phyloP scores from a whole-genome alignment of 2,329 filamentous ascomycete species.

The Penicillium sp. region DNA sequence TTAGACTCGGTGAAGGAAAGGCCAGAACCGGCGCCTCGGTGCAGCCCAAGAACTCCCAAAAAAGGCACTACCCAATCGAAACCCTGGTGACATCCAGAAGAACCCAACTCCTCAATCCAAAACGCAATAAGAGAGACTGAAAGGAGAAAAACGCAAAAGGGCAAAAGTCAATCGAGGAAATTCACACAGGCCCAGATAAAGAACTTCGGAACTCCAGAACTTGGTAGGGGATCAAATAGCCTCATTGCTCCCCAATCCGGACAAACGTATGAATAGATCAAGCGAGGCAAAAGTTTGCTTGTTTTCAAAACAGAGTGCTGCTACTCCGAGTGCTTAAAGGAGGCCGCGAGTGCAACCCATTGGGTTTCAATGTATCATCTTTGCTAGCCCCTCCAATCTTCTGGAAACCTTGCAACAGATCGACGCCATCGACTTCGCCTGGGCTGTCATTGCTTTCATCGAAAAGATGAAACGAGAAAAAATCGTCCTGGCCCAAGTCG shows the following conservation, averaged over 20 bases:
- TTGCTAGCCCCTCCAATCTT: conserved; percentile 45
- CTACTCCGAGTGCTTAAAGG: conserved; percentile 35
- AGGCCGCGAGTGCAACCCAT: conserved; percentile 30
- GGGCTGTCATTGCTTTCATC: conserved; percentile 46
- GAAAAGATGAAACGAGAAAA: conserved; percentile 50
- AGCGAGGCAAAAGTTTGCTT: too few species aligned
- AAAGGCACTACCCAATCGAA: conserved; percentile 22
- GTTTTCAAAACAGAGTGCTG: conserved; percentile 33
- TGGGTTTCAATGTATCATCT: conserved; percentile 33
- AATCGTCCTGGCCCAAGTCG: conserved; percentile 43
- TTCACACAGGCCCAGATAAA: too few species aligned
- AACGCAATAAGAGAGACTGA: conserved; percentile 14
- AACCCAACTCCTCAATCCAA: conserved; percentile 20
- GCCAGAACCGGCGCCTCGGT: conserved; percentile 26
- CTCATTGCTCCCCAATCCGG: too few species aligned
- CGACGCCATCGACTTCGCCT: conserved; percentile 45
- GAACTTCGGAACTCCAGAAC: too few species aligned
- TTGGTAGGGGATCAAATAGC: too few species aligned
- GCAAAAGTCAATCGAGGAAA: conserved; percentile 10
- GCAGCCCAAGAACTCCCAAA: conserved; percentile 28
- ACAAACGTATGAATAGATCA: too few species aligned
- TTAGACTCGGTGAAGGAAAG: conserved; percentile 28
- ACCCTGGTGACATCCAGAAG: conserved; percentile 20
- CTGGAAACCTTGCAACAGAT: conserved; percentile 49
- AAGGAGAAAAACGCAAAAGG: conserved; percentile 8